Base-by-base conservation (phyloP, 495 filamentous ascomycete species). In the Cercophora scortea region DNA sequence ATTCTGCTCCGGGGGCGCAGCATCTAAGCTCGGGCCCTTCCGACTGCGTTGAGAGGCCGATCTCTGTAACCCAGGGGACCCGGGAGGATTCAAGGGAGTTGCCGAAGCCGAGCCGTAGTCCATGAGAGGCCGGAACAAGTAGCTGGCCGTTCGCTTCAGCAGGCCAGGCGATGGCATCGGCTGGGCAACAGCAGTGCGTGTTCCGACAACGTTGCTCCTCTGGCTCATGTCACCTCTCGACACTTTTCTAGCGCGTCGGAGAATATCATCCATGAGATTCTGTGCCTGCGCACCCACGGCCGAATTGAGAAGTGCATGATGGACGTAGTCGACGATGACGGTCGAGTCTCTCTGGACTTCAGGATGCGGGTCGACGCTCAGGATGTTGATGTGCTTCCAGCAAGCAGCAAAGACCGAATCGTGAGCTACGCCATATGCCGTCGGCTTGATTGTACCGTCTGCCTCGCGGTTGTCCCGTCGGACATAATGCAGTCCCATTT, bases 361-460 rank as follows among this genome's bases (percentile, higher is more conserved):
- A 8, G 93, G 93, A 63, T 96, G 90, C 18, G 93, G 92, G 57
- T 97, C 93, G 32, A 95, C 89, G 34, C 89, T 89, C 69, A 97
- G 72, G 42, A 91, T 85, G 35, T 96, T 75, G 43, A 95, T 74
- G 51, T 95, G 91, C 63, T 94, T 91, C 93, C 93, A 97, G 51
- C 94, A 85, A 1, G 90, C 86, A 8, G 88, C 85, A 65, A 91
- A 96, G 15, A 95, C 86, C 0, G 89, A 94, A 57, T 94, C 89
- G 32, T 86, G 83, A 10, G 90, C 89, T 10, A 96, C 62, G 2
- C 81, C 76, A 47, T 72, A 72, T 12, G 73, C 72, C 2, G 65
- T 47, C 15, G 71, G 63, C 51, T 71, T 77, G 58, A 79, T 75
- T 17, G 67, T 71, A 10, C 76, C 77, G 53, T 80, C 73, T 8